These are phyloP conservation scores for Nitzschia sp. DNA, from an alignment of 108 stramenopile species.

Conservation along the genomic window DNA sequence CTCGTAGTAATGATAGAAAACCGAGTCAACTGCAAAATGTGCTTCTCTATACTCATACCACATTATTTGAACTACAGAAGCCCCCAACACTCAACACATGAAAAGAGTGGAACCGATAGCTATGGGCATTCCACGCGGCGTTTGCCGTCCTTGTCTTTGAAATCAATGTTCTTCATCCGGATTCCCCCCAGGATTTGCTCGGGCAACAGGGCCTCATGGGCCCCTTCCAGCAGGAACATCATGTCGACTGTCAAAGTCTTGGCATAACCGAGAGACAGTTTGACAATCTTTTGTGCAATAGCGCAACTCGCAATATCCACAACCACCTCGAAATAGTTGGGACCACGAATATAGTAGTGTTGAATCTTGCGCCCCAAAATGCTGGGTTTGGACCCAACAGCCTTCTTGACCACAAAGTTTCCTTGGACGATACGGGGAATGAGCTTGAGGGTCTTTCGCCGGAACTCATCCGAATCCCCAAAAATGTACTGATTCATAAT, in stretches of 20 bases:
- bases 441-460: constrained; percentile 86
- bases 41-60: too few species aligned
- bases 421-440: constrained; percentile 90
- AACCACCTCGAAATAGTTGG: constrained; percentile 88
- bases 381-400: constrained; percentile 88
- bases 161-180: constrained; percentile 68
- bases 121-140: constrained; percentile 14
- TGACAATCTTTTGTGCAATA: constrained; percentile 73
- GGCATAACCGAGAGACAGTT: constrained; percentile 74
- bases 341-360: constrained; percentile 69
- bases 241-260: constrained; percentile 87
- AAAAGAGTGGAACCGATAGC: neutral
- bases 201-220: constrained; percentile 75
- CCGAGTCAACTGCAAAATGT: too few species aligned
- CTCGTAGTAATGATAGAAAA: too few species aligned
- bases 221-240: constrained; percentile 86
- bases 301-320: constrained; percentile 82
- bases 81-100: too few species aligned
- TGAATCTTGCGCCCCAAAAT: constrained; percentile 91
- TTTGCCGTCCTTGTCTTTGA: constrained; percentile 50
- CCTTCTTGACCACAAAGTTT: constrained; percentile 86
- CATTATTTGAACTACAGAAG: too few species aligned
- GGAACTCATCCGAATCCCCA: constrained; percentile 64
- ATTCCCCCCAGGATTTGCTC: constrained; percentile 81
- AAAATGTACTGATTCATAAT: constrained; percentile 71